Evolutionary conservation across 805 yeast species (phyloP).

Genomic region (Grigorovia yakushimaensis): DNA sequence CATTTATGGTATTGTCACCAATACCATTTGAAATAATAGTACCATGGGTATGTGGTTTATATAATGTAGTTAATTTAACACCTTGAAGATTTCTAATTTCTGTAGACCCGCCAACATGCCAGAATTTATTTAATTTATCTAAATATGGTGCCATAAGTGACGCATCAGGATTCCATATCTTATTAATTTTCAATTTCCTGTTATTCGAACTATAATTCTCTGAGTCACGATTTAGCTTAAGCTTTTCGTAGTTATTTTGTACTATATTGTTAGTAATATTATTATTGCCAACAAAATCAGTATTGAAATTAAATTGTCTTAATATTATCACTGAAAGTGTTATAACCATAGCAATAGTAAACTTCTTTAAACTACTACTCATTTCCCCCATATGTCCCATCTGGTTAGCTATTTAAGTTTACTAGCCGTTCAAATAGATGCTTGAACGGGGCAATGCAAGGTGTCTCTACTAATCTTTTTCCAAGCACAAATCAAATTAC

Average conservation of each 20-base stretch:
- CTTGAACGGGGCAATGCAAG: not conserved
- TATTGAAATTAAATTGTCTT: not conserved
- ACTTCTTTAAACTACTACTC: not conserved
- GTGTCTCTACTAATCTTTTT: too few relatives aligned
- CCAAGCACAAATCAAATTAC: not conserved
- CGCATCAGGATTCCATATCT: conserved; percentile 17
- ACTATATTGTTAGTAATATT: not conserved
- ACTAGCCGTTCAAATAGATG: too few relatives aligned
- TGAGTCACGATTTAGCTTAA: too few relatives aligned
- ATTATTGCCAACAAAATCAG: not conserved
- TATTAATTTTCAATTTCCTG: conserved; percentile 4
- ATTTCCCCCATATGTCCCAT: not conserved
- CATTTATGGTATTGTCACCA: conserved; percentile 27
- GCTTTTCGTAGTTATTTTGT: too few relatives aligned
- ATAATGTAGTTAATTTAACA: conserved; percentile 14
- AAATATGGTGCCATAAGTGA: conserved; percentile 21
- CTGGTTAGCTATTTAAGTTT: too few relatives aligned
- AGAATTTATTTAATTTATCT: conserved; percentile 21
- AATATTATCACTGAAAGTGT: not conserved
- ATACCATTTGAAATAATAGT: conserved; percentile 24
- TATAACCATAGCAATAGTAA: not conserved
- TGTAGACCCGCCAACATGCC: conserved; percentile 25
- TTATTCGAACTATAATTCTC: not conserved
- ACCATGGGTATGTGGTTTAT: conserved; percentile 12
- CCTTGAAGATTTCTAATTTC: conserved; percentile 21